Evolutionary conservation across 495 filamentous ascomycete species (phyloP), one percentile per base, ranked within the genome.

Genomic region (Penicillium herquei): DNA sequence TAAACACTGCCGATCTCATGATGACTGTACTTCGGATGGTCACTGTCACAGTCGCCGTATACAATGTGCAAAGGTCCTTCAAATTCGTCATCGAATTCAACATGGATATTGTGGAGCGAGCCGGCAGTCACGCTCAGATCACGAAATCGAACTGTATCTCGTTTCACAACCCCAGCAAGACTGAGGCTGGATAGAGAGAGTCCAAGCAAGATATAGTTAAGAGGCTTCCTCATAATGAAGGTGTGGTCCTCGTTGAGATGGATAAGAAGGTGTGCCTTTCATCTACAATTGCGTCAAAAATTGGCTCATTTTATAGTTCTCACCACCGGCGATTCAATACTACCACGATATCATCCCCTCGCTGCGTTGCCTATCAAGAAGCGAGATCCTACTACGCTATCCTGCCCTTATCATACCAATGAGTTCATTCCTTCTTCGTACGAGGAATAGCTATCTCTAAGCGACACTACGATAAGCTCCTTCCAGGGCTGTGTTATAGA

Each of bases 21-120:
- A 49, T 73, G 64, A 7, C 59, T 26, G 11, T 66, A 39, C 1
- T 13, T 43, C 17, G 64, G 37, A 30, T 49, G 34, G 43, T 55
- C 26, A 14, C 61, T 63, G 5, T 49, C 40, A 45, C 70, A 73
- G 30, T 68, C 63, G 1, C 68, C 70, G 49, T 73, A 73, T 2
- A 73, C 61, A 11, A 73, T 47, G 4, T 67, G 57, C 32, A 70
- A n/a, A 9, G 59, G 56, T 6, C 60, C 70, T 39, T 69, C 56
- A n/a, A 68, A 70, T 1, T 47, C 26, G 30, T 72, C 68, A 14
- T 61, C 37, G 33, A 71, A 64, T 11, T 70, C 61, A 2, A 73
- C 34, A 37, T 71, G 61, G 14, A 71, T 54, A 39, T 73, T 73
- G 40, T 73, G 66, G 48, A 73, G 45, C 1, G 70, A 71, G 51